phyloP scores from a whole-genome alignment of 805 yeast species.

The Yarrowia sp. region DNA sequence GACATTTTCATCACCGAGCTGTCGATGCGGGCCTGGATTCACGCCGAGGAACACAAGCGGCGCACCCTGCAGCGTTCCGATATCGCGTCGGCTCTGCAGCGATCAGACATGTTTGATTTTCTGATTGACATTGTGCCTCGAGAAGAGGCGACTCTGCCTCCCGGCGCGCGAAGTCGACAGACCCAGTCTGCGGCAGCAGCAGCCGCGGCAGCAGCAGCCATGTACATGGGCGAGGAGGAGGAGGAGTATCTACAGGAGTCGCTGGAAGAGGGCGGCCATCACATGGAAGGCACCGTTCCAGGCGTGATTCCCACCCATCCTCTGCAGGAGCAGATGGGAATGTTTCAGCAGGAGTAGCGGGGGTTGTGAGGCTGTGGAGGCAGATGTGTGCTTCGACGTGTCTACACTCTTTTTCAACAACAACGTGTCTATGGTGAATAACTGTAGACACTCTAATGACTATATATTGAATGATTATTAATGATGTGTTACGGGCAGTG shows the following conservation, averaged over 20 bases:
- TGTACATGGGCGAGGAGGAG: constrained; percentile 32
- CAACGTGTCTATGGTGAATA: too few relatives aligned
- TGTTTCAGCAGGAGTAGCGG: constrained; percentile 37
- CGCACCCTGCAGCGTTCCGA: constrained; percentile 93
- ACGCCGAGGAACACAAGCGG: constrained; percentile 95
- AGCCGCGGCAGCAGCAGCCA: constrained; percentile 31
- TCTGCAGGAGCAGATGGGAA: constrained; percentile 35
- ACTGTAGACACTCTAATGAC: constrained; percentile 13
- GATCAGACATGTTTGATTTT: constrained; percentile 97
- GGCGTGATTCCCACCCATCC: constrained; percentile 26
- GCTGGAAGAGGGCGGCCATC: constrained; percentile 18
- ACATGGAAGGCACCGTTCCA: constrained; percentile 19
- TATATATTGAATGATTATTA: constrained; percentile 31
- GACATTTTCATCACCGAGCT: constrained; percentile 96
- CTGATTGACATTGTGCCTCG: constrained; percentile 95
- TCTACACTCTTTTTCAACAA: too few relatives aligned
- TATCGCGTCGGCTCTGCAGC: constrained; percentile 92
- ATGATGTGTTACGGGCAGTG: constrained; percentile 2
- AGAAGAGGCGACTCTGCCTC: constrained; percentile 61
- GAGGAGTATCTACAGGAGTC: constrained; percentile 28
- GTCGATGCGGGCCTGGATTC: constrained; percentile 99
- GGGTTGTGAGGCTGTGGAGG: too few relatives aligned
- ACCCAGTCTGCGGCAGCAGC: constrained; percentile 19
- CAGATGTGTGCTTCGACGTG: too few relatives aligned
- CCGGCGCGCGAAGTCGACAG: constrained; percentile 26